phyloP scores from a whole-genome alignment of 2,329 filamentous ascomycete species.

The Sphaerulina populicola region DNA sequence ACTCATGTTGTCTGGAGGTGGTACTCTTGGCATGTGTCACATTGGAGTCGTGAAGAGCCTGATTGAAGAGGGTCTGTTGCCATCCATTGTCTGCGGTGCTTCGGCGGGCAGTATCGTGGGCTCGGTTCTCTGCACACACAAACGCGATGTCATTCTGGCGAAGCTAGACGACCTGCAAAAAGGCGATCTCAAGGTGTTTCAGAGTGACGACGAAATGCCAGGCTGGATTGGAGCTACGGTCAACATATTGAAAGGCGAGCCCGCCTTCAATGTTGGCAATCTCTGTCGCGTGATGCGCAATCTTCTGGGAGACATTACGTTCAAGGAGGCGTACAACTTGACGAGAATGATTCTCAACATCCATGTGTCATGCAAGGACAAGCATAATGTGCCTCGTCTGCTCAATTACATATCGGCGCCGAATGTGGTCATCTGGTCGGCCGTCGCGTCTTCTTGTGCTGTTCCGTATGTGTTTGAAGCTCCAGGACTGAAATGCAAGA shows the following conservation, averaged over 20 bases:
- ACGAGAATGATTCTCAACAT: constrained; percentile 89
- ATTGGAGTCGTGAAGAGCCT: constrained; percentile 22
- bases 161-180: constrained; percentile 19
- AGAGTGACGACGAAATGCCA: constrained; percentile 17
- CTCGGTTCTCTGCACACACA: constrained; percentile 21
- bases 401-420: constrained; percentile 91
- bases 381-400: constrained; percentile 77
- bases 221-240: constrained; percentile 17
- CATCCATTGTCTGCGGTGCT: constrained; percentile 21
- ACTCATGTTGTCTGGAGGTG: constrained; percentile 23
- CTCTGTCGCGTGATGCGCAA: constrained; percentile 71
- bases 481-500: constrained; percentile 71
- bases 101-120: constrained; percentile 23
- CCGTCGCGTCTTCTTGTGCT: constrained; percentile 90
- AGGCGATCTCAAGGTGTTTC: constrained; percentile 21
- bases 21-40: constrained; percentile 23
- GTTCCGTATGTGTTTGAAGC: constrained; percentile 80
- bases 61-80: constrained; percentile 15
- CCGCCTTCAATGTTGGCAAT: constrained; percentile 60
- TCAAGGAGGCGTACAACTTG: constrained; percentile 92
- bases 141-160: constrained; percentile 13
- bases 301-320: constrained; percentile 80
- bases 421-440: constrained; percentile 93
- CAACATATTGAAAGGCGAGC: constrained; percentile 19
- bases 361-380: constrained; percentile 76